Evolutionary conservation across 805 yeast species (phyloP).

Genomic region (Kodamaea kakaduensis): DNA sequence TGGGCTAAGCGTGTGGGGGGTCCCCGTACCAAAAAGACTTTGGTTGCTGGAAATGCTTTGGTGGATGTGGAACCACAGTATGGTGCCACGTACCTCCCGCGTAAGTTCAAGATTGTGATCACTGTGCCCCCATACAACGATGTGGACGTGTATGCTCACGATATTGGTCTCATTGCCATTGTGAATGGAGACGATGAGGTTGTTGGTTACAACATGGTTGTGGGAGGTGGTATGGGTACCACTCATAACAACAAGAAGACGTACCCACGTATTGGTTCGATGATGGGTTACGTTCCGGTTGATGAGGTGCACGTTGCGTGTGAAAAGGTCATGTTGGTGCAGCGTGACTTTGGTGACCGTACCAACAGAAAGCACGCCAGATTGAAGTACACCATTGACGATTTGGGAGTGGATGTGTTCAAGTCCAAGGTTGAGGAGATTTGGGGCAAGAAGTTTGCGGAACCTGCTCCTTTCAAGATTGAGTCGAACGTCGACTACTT

Average conservation of each 20-base stretch:
- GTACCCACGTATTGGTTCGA: slow-evolving; percentile 90
- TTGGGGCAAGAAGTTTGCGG: slow-evolving; percentile 71
- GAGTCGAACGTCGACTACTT: slow-evolving; percentile 86
- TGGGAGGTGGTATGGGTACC: slow-evolving; percentile 99
- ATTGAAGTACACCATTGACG: slow-evolving; percentile 94
- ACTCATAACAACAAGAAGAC: slow-evolving; percentile 96
- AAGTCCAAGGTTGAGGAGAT: slow-evolving; percentile 76
- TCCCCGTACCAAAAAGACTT: slow-evolving; percentile 73
- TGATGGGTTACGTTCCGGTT: slow-evolving; percentile 68
- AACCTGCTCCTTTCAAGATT: slow-evolving; percentile 68
- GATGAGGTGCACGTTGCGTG: slow-evolving; percentile 74
- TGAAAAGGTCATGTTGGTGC: slow-evolving; percentile 89
- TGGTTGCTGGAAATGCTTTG: slow-evolving; percentile 82
- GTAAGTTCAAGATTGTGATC: slow-evolving; percentile 92
- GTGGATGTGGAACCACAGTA: slow-evolving; percentile 84
- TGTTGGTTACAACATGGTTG: slow-evolving; percentile 80
- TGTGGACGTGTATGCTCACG: slow-evolving; percentile 95
- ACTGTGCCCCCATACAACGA: slow-evolving; percentile 96
- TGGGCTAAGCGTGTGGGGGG: slow-evolving; percentile 69
- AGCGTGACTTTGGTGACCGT: slow-evolving; percentile 93
- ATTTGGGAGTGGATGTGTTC: slow-evolving; percentile 83
- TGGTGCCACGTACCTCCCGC: slow-evolving; percentile 82
- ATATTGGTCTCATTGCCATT: slow-evolving; percentile 88
- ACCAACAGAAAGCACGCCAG: slow-evolving; percentile 96
- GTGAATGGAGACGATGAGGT: slow-evolving; percentile 55